These are phyloP conservation scores for Ophiocordyceps camponoti-floridani DNA, from an alignment of 2,329 filamentous ascomycete genomes.

Conservation along the genomic window DNA sequence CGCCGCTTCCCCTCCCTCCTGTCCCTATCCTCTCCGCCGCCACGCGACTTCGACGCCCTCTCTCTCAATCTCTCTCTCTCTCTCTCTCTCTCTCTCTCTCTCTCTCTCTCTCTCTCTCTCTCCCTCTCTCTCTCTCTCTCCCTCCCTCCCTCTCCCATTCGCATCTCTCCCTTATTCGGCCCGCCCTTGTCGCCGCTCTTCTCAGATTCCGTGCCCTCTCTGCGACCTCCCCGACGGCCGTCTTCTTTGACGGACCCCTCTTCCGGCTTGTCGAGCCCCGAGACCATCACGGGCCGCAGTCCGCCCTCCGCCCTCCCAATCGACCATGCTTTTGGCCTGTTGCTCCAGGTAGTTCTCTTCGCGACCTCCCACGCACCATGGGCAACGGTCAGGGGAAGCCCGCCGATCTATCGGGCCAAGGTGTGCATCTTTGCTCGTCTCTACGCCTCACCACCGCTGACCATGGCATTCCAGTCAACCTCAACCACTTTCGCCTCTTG, in stretches of 20 bases:
- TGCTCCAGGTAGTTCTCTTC: constrained; percentile 8
- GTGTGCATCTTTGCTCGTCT: constrained; percentile 23
- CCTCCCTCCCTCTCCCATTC: not conserved
- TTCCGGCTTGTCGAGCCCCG: not conserved
- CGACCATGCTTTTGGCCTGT: constrained; percentile 9
- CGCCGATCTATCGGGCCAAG: constrained; percentile 82
- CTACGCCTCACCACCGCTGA: not conserved
- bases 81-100: not conserved
- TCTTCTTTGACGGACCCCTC: not conserved
- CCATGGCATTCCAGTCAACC: constrained; percentile 46
- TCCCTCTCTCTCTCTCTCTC: not conserved
- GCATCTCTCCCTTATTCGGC: not conserved
- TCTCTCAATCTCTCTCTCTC: not conserved
- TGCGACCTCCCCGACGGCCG: not conserved
- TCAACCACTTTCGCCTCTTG: constrained; percentile 91
- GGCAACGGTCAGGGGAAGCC: constrained; percentile 92
- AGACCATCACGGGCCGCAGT: not conserved
- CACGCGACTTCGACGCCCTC: not conserved
- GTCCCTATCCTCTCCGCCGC: not conserved
- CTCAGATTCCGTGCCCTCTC: not conserved
- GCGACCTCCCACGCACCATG: constrained; percentile 45
- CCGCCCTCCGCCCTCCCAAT: not conserved
- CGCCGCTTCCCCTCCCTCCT: not conserved
- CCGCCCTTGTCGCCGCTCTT: not conserved
- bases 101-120: not conserved